Evolutionary conservation across 1,284 basidiomycete species (phyloP).

Genomic region (Papiliotrema terrestris): DNA sequence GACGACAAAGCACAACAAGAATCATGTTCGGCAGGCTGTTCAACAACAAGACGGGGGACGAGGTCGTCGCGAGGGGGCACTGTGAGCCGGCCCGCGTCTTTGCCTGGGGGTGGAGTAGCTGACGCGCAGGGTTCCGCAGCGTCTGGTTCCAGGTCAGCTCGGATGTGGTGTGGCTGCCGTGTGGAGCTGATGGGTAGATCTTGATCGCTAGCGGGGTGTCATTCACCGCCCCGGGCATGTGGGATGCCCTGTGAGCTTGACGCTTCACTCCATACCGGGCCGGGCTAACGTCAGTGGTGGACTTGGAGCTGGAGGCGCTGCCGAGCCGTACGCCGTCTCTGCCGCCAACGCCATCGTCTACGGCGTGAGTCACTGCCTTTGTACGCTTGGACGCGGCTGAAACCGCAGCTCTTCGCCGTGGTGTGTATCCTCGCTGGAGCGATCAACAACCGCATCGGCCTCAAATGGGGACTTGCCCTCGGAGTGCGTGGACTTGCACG

Average conservation of each 20-base stretch:
- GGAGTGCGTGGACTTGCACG: constrained; percentile 13
- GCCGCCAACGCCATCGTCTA: constrained; percentile 36
- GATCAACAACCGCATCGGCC: constrained; percentile 28
- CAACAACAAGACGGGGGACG: too few species aligned
- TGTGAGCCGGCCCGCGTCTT: too few species aligned
- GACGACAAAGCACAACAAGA: too few species aligned
- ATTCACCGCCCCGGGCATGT: constrained; percentile 38
- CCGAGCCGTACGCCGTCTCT: constrained; percentile 33
- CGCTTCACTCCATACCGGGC: too few species aligned
- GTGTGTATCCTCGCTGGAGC: constrained; percentile 27
- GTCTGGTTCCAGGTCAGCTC: neutral
- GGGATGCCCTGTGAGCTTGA: constrained; percentile 21
- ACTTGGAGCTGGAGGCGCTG: constrained; percentile 36
- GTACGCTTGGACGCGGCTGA: neutral
- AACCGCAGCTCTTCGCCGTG: constrained; percentile 16
- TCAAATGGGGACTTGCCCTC: constrained; percentile 27
- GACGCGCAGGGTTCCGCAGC: neutral
- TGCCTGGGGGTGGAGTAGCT: neutral
- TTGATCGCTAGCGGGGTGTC: constrained; percentile 21
- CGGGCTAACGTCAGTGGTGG: constrained; percentile 15
- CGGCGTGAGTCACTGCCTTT: constrained; percentile 11
- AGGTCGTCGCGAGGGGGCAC: too few species aligned
- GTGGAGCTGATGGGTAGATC: constrained; percentile 11
- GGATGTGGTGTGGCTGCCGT: neutral
- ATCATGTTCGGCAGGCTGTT: too few species aligned